These are phyloP conservation scores for Xylariales sp. DNA, from an alignment of 2,329 filamentous ascomycete species.

Conservation along the genomic window DNA sequence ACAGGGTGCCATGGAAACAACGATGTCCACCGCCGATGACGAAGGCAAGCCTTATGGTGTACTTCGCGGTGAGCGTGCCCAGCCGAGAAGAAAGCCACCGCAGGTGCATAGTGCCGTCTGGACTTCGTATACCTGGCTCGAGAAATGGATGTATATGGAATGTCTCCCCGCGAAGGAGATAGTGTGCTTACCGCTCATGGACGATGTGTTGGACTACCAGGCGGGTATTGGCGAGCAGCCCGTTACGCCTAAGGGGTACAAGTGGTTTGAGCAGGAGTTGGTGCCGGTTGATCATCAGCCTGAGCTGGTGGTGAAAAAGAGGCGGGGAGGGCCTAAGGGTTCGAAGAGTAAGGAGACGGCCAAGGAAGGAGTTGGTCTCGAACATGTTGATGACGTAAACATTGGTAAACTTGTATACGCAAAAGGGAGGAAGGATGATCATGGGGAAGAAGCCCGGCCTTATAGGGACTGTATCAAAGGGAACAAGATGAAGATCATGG, in stretches of 20 bases:
- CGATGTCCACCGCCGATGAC: not conserved
- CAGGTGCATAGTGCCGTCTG: not conserved
- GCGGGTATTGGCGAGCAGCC: not conserved
- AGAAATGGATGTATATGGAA: slow-evolving; percentile 1
- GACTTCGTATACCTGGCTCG: slow-evolving; percentile 1
- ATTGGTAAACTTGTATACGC: too few species aligned
- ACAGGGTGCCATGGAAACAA: not conserved
- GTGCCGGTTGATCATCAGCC: not conserved
- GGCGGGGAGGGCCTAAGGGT: too few species aligned
- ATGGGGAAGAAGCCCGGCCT: too few species aligned
- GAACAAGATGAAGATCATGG: too few species aligned
- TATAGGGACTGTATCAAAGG: too few species aligned
- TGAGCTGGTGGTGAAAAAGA: too few species aligned
- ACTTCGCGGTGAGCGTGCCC: not conserved
- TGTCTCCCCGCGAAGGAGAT: not conserved
- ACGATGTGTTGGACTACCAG: slow-evolving; percentile 4
- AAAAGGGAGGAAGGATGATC: too few species aligned
- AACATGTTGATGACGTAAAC: too few species aligned
- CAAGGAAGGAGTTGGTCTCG: too few species aligned
- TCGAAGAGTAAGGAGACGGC: too few species aligned
- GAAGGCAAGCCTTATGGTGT: not conserved
- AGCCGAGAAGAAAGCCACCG: not conserved
- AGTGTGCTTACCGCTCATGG: not conserved
- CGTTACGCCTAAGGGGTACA: not conserved
- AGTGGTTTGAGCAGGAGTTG: not conserved